These are phyloP conservation scores for Wickerhamiella pararugosa DNA, from an alignment of 1,139 yeast genomes.

Conservation along the genomic window DNA sequence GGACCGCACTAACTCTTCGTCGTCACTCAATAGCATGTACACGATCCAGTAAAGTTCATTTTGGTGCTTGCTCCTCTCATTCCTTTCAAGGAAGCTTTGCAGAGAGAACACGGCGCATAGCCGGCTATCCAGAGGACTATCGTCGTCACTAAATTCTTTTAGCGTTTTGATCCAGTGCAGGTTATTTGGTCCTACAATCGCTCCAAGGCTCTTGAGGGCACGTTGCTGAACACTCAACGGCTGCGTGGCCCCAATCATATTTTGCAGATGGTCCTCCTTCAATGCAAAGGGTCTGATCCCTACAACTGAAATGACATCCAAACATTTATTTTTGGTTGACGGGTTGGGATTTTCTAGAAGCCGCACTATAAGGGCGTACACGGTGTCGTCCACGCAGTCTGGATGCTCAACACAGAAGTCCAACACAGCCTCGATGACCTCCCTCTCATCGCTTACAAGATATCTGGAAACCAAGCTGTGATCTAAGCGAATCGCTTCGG, in stretches of 20 bases:
- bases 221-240: constrained; percentile 12
- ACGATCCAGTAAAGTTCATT: constrained; percentile 7
- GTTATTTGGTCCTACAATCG: neutral
- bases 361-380: neutral
- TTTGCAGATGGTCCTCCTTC: neutral
- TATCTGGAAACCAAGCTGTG: neutral
- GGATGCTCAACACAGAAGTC: neutral
- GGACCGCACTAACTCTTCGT: constrained; percentile 31
- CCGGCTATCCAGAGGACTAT: constrained; percentile 12
- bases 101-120: constrained; percentile 11
- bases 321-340: neutral
- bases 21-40: constrained; percentile 33
- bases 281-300: constrained; percentile 4
- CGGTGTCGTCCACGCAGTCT: neutral
- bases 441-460: constrained; percentile 1
- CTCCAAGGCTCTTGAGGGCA: constrained; percentile 10
- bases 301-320: constrained; percentile 2
- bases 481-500: neutral
- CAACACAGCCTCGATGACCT: constrained; percentile 1
- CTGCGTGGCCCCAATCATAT: neutral
- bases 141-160: constrained; percentile 9
- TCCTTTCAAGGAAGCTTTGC: neutral
- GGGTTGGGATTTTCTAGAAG: neutral
- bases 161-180: constrained; percentile 5
- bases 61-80: neutral